Evolutionary conservation across 2,329 filamentous ascomycete species (phyloP), one percentile per base, ranked within the genome.

Genomic region (Talaromyces marneffei): DNA sequence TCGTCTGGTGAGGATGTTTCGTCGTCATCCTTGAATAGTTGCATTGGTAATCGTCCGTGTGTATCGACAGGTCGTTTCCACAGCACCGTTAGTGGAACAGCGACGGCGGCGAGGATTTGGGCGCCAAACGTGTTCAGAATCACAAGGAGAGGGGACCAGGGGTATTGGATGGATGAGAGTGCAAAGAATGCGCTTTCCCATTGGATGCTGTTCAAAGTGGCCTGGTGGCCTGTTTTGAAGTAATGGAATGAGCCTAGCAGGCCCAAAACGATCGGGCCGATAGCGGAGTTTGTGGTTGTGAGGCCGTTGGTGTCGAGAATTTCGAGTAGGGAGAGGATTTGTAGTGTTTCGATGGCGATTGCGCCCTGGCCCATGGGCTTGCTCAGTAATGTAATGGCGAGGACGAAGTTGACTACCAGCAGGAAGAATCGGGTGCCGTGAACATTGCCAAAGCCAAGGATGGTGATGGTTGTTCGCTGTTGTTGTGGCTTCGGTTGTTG

Each of bases 201-300:
- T 72, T 99, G 94, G 70, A 99, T 93, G 66, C 87, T 90, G 67
- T 87, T 84, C 25, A 96, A 83, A 0, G 87, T 89, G 12, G 93
- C 93, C 76, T 97, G 93, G 75, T 99, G 94, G 64, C 94, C 94
- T 0, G 94, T 99, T 72, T 96, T 97, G 85, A 99, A 99, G 80
- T 87, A 99, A 79, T 97, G 88, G 76, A 93, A 96, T 69, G 89
- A 91, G 63, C 92, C 94, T 0, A 99, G 85, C n/a, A 97, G 78
- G 10, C 87, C 93, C 27, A 97, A 84, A 65, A 95, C 82, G 40
- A 94, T 80, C 20, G 94, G 92, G 0, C 92, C 93, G 68, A 97
- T 89, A 6, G 91, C 82, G 0, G 75, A 77, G 64, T 77, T 77
- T 48, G 86, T 87, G 54, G 84, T 80, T 16, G 87, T 85, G 0